Evolutionary conservation across 2,329 filamentous ascomycete genomes (phyloP), one percentile per base, ranked within the genome.

Genomic region (Hypoxylon sp.): DNA sequence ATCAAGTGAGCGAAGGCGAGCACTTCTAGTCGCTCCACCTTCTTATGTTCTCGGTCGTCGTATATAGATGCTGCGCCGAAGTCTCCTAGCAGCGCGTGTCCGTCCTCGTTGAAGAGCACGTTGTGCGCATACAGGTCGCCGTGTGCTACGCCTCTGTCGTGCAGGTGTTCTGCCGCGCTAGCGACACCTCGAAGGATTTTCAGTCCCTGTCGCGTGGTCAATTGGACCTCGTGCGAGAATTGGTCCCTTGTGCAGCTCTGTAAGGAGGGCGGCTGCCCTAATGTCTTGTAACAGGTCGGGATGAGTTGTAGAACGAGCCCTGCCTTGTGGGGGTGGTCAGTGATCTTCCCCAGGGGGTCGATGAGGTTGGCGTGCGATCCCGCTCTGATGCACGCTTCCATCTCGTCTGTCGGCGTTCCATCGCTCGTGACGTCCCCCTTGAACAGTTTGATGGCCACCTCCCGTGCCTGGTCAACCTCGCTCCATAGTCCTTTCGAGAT

Each of bases 101-200:
- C 73, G 7, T 63, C 64, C 7, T 66, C 64, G 38, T 67, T 69
- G 16, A 72, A 72, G 7, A 79, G 67, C 12, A 79, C 74, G 57
- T 78, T 78, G 59, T 78, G 75, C 7, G 76, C 75, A 40, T 76
- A 77, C 25, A 79, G 45, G 57, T 78, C 75, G 12, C 77, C 77
- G 51, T 79, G 77, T 5, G 69, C 62, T 12, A 79, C 73, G 4
- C 72, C 73, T 21, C 67, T 65, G 5, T 55, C 63, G 53, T 80
- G 77, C 7, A 80, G 66, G 57, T 79, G 76, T 12, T 49, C 64
- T 2, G 73, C 71, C 0, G 73, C 76, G 9, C 70, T 68, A 2
- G 76, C 73, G 21, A 79, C 67, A 5, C 71, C 71, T 1, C 61
- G 53, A 1, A 79, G 65, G 43, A 79, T 73, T 7, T 51, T 49